Conservation (phyloP, 2,329 filamentous ascomycete species). For the Pseudopithomyces chartarum region DNA sequence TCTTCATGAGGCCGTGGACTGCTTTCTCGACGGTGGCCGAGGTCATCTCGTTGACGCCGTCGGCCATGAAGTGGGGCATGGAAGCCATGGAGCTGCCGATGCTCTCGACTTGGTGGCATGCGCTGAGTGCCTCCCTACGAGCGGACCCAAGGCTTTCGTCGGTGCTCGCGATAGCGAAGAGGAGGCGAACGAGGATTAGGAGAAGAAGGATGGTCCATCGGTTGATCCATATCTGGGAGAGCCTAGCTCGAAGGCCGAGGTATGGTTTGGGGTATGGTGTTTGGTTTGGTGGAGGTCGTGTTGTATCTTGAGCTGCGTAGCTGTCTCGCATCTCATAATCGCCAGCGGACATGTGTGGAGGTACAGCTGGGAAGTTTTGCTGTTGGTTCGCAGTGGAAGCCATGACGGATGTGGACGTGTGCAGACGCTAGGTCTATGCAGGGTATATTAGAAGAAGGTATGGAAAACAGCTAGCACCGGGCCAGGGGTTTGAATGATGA, state of each 20-base stretch:
- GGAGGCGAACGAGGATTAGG: constrained; percentile 79
- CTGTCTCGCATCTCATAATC: constrained; percentile 66
- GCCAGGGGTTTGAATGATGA: constrained; percentile 6
- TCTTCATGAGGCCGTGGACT: constrained; percentile 77
- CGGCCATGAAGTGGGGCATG: constrained; percentile 93
- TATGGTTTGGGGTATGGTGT: constrained; percentile 82
- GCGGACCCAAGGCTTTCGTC: constrained; percentile 76
- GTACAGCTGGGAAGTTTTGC: constrained; percentile 59
- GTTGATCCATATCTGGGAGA: constrained; percentile 98
- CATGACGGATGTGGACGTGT: constrained; percentile 43
- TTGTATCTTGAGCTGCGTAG: constrained; percentile 60
- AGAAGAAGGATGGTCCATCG: constrained; percentile 91
- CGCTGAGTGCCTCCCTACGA: constrained; percentile 79
- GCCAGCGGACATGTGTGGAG: constrained; percentile 65
- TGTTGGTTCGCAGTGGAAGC: constrained; percentile 58
- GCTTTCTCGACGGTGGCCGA: constrained; percentile 80
- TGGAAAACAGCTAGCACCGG: constrained; percentile 20
- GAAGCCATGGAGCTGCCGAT: constrained; percentile 95
- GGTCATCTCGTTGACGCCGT: constrained; percentile 85
- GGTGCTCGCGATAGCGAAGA: constrained; percentile 76
- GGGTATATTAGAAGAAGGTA: constrained; percentile 40
- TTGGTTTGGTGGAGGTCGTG: constrained; percentile 64
- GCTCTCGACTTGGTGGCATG: constrained; percentile 90
- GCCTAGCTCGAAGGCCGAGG: constrained; percentile 82
- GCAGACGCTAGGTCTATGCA: constrained; percentile 36